Base-by-base conservation (phyloP, 1,284 basidiomycete genomes). In the Meira miltonrushii region DNA sequence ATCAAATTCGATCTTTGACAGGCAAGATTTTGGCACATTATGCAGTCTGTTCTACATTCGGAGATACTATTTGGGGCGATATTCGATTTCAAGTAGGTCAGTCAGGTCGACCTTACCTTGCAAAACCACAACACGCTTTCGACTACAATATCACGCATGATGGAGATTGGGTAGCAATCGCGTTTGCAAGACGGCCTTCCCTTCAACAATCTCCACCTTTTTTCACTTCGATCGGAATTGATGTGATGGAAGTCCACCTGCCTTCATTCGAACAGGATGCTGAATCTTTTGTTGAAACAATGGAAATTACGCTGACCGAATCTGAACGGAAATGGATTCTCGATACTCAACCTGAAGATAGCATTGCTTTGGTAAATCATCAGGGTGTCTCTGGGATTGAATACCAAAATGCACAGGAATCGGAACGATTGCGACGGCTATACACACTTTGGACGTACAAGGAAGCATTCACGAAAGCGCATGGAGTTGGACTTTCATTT, bases 121-220 rank as follows among this genome's bases (percentile, higher is more conserved):
- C 50, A 25, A 12, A 17, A 17, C 39, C 54, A 5, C 17, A 15
- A 23, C 54, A 38, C 2, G 15, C n/a, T 37, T 21, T 68, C 17
- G 75, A 76, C 58, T 73, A 62, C 57, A 77, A 77, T 55, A 53
- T 76, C 23, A 65, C 72, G 11, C 75, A 77, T 50, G 75, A 77
- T 43, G 58, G 59, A 13, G 66, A 75, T 38, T 77, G 72, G 72
- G 69, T 77, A 19, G 67, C 71, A 0, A 53, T 77, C 54, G 74
- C 72, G 7, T 69, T 69, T 40, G 46, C 55, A 33, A 39, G 10
- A 11, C n/a, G 48, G 23, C 46, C 46, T 17, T 33, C 28, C 28
- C 8, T 33, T 33, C 8, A 3, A 33, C 28, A 8, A 23, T 23
- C 12, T 11, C 13, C 28, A 4, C 28, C 28, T 33, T 33, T 33